Evolutionary conservation across 139 green algal species (phyloP), one percentile per base, ranked within the genome.

Genomic region (Picochlorum sp.): DNA sequence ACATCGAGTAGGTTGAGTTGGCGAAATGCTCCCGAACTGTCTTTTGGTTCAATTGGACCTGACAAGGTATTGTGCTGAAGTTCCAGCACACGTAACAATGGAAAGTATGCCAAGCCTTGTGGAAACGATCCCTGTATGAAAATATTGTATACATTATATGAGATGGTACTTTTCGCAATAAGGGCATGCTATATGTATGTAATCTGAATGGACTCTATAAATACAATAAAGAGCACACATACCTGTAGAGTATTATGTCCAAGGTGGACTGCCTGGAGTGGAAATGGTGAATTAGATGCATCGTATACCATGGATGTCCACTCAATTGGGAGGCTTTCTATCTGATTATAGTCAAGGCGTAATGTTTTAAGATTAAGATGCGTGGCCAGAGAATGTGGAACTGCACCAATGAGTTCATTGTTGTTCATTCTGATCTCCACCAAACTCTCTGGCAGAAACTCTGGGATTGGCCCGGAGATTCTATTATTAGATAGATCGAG

Each of bases 231-330:
- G 24, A 26, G 24, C 24, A 26, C 24, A 62, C 56, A 5, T 47
- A 62, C 56, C 56, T 44, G 15, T 8, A 62, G n/a, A 62, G 1
- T 20, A 26, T 62, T 62, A 13, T 20, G 23, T 10, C 23, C 20
- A 18, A 62, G 14, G 10, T 21, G 11, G 23, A 62, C 4, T 4
- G n/a, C 4, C 56, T 62, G 13, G 9, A 62, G 28, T 16, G 56
- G 56, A 26, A 62, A 62, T 26, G 56, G 26, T 8, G 28, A 15
- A 20, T 45, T 15, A 45, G 24, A 18, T 6, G 18, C n/a, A 8
- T 44, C 13, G 26, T 62, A 62, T 44, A 62, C 56, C 4, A 45
- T 47, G 18, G 24, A 20, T 45, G 14, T 45, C 56, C 56, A 62
- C n/a, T 62, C 56, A 44, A 62, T 45, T 1, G 56, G 56, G 0